Base-by-base conservation (phyloP, 345 rosid species). In the Citrus glauca region DNA sequence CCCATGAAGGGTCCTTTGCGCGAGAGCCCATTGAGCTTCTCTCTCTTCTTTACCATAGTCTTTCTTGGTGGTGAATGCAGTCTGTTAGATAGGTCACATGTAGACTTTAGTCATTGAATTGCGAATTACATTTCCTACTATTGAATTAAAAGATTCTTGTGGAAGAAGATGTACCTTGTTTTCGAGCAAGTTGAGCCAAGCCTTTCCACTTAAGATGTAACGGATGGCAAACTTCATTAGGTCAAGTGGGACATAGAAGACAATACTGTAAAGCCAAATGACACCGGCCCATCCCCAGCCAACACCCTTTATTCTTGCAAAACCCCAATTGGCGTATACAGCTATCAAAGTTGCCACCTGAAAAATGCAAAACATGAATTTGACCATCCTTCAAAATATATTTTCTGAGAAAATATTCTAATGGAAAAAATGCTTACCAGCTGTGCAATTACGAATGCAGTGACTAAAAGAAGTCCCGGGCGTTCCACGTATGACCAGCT, bases 261-360 rank as follows among this genome's bases (percentile, higher is more conserved):
- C 81, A 38, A 91, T 4, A 59, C 98, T 96, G 81, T 78, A 96
- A 53, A 96, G 84, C 99, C 99, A 95, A 24, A 95, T 89, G 33
- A 87, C 86, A 19, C 89, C 97, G 5, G 98, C 99, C 99, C 99
- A 95, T 83, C 98, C 96, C 94, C 96, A 89, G 14, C 99, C 98
- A 32, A 85, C 77, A 50, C 99, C 99, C 83, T 87, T 53, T 37
- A 95, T 85, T 78, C 82, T 89, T 55, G 99, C 99, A 63, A 95
- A 95, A 30, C 83, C 85, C 97, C 97, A 92, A 70, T 76, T 76
- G 30, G 91, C 86, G 66, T 85, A 91, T 13, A 91, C 96, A 22
- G 99, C 96, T 84, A 95, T 85, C 35, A 82, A 0, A 6, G 99
- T 91, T 28, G 99, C 98, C 76, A 89, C 61, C 99, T 95, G 81